Base-by-base conservation (phyloP, 2,329 filamentous ascomycete species). In the Fusarium hostae region DNA sequence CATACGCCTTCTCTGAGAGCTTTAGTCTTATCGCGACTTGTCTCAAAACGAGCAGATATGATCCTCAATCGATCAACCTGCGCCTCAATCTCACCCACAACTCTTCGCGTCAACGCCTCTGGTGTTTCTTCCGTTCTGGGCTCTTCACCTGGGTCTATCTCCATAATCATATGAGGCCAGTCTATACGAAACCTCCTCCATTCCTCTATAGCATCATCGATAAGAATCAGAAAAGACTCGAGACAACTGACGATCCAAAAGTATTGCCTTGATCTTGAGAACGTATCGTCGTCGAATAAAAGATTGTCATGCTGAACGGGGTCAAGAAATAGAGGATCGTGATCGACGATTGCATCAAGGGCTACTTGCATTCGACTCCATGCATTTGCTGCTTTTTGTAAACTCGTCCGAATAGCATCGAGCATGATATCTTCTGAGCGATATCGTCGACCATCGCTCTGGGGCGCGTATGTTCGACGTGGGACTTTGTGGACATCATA, bases 241-340 rank as follows among this genome's bases (percentile, higher is more conserved):
- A 63, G 55, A 22, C 55, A 63, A 9, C 44, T 63, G 11, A 63
- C 55, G 3, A 51, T n/a, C 55, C 44, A 60, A 22, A 63, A 63
- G 18, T 60, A 63, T 20, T 41, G 35, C 3, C 55, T 5, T 9
- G 60, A 63, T 39, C 55, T 18, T 3, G 60, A 63, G 5, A 63
- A 63, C 1, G 55, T 50, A 8, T 60, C 60, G 20, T 60, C 55
- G 12, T 63, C 60, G 16, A 63, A 63, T 22, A 63, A 32, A 8
- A 50, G 43, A 15, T 60, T 50, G 12, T 43, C 60, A 5, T 63
- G 60, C 10, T 60, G 44, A 9, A 30, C 30, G 2, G 59, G 54
- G 47, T 63, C 43, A 13, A 63, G 24, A 24, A 63, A 63, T 0
- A 50, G 55, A 43, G 59, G 59, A 11, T 50, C 54, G 6, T 48